These are phyloP conservation scores for Cladosporium sp. DNA, from an alignment of 2,329 filamentous ascomycete genomes.

Conservation along the genomic window DNA sequence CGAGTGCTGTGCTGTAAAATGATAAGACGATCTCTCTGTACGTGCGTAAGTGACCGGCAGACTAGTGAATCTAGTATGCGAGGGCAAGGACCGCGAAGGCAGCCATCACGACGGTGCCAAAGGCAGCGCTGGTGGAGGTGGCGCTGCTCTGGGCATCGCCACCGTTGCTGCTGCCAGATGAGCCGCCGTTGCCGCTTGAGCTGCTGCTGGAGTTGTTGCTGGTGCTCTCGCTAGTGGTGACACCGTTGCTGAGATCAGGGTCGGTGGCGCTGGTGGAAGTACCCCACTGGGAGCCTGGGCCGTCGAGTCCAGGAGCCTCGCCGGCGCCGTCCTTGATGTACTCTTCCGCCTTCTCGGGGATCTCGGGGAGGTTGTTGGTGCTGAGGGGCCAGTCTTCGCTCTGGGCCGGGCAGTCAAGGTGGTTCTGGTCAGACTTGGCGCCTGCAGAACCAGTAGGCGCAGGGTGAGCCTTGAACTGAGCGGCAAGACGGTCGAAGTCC, in stretches of 20 bases:
- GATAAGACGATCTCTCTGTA: not conserved
- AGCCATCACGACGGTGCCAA: slow-evolving; percentile 14
- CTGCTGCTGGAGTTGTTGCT: slow-evolving; percentile 13
- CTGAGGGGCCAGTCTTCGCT: slow-evolving; percentile 58
- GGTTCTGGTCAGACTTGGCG: slow-evolving; percentile 50
- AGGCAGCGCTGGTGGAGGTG: not conserved
- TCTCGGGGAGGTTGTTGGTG: slow-evolving; percentile 53
- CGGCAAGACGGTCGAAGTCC: slow-evolving; percentile 64
- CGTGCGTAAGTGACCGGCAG: not conserved
- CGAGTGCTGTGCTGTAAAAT: slow-evolving; percentile 8
- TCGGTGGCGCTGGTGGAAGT: slow-evolving; percentile 51
- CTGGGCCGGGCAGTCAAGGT: slow-evolving; percentile 54
- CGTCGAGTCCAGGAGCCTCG: slow-evolving; percentile 54
- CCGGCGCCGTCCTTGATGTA: slow-evolving; percentile 61
- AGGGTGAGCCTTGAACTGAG: slow-evolving; percentile 50
- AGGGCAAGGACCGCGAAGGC: slow-evolving; percentile 11
- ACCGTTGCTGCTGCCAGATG: not conserved
- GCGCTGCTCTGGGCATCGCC: slow-evolving; percentile 4
- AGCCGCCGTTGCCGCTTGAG: slow-evolving; percentile 12
- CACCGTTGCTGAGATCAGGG: slow-evolving; percentile 41
- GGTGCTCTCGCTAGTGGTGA: slow-evolving; percentile 29
- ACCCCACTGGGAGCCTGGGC: slow-evolving; percentile 50
- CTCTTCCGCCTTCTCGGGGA: slow-evolving; percentile 55
- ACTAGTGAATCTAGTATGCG: not conserved
- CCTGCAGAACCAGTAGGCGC: slow-evolving; percentile 59